A percentile compares a stretch with the other conserved stretches of the same genome.
phyloP scores from a whole-genome alignment of 345 rosid genomes.

The Arabis hirsuta region DNA sequence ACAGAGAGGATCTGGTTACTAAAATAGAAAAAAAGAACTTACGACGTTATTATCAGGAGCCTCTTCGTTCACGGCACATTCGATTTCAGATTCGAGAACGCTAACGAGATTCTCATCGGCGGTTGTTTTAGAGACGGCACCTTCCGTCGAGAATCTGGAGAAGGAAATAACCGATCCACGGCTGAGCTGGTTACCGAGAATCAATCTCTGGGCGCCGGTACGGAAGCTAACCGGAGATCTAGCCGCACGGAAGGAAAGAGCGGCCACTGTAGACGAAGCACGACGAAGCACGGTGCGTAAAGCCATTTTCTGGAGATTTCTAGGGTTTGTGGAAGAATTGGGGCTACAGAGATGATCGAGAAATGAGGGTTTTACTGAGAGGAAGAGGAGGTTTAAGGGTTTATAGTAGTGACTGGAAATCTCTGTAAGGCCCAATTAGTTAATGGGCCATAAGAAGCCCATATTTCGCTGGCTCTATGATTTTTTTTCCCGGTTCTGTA shows the following conservation, averaged over 20 bases:
- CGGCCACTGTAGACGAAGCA: slow-evolving; percentile 46
- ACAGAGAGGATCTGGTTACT: not conserved
- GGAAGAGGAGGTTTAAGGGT: slow-evolving; percentile 28
- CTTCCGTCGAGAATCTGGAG: slow-evolving; percentile 44
- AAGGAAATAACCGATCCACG: slow-evolving; percentile 20
- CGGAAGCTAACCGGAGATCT: slow-evolving; percentile 47
- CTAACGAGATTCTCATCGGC: slow-evolving; percentile 52
- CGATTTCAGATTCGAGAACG: slow-evolving; percentile 58
- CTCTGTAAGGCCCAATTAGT: not conserved
- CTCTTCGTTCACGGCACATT: slow-evolving; percentile 49
- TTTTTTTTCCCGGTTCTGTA: too few species aligned
- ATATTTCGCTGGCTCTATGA: too few species aligned
- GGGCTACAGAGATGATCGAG: not conserved
- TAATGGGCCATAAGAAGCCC: not conserved
- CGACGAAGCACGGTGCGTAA: slow-evolving; percentile 50
- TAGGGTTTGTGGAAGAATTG: slow-evolving; percentile 31
- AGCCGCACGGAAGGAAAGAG: slow-evolving; percentile 49
- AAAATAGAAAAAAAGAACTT: not conserved
- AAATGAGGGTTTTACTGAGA: slow-evolving; percentile 35
- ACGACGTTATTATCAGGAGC: slow-evolving; percentile 36
- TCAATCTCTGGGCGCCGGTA: slow-evolving; percentile 29
- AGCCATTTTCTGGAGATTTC: slow-evolving; percentile 37
- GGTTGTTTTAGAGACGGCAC: slow-evolving; percentile 30
- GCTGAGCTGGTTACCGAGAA: slow-evolving; percentile 30
- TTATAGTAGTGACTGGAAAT: not conserved